Conservation (phyloP, 192 early-diverging fungal genomes). For the Linderina pennispora region DNA sequence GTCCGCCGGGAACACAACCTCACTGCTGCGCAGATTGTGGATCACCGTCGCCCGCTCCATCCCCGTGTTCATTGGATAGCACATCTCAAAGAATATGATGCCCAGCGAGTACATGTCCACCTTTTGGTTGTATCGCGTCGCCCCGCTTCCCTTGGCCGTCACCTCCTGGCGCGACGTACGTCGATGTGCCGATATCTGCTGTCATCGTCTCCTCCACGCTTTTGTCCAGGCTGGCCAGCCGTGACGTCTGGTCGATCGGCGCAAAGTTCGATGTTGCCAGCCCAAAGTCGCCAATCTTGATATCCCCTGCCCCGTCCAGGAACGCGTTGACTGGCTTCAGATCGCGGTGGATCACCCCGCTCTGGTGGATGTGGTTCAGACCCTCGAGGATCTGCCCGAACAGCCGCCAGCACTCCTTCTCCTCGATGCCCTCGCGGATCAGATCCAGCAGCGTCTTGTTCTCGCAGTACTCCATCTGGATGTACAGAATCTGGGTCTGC, state of each 20-base stretch:
- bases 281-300: constrained; percentile 96
- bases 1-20: constrained; percentile 45
- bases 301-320: constrained; percentile 41
- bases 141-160: constrained; percentile 35
- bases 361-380: constrained; percentile 79
- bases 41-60: constrained; percentile 82
- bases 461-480: constrained; percentile 99
- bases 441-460: constrained; percentile 82
- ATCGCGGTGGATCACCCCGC: constrained; percentile 74
- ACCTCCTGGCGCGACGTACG: constrained; percentile 76
- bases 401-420: constrained; percentile 76
- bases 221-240: constrained; percentile 23
- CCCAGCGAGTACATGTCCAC: constrained; percentile 91
- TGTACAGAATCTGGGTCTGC: constrained; percentile 62
- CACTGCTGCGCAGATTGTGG: constrained; percentile 51
- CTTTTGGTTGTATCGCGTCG: constrained; percentile 57
- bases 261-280: constrained; percentile 62
- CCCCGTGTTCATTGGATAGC: constrained; percentile 74
- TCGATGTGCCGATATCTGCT: constrained; percentile 79
- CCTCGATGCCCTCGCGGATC: constrained; percentile 71
- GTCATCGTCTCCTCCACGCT: constrained; percentile 60
- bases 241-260: constrained; percentile 18
- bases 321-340: constrained; percentile 71
- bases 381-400: constrained; percentile 91
- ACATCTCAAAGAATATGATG: constrained; percentile 90